These are phyloP conservation scores for Pythium brassicae DNA, from an alignment of 352 stramenopile species.

Conservation along the genomic window DNA sequence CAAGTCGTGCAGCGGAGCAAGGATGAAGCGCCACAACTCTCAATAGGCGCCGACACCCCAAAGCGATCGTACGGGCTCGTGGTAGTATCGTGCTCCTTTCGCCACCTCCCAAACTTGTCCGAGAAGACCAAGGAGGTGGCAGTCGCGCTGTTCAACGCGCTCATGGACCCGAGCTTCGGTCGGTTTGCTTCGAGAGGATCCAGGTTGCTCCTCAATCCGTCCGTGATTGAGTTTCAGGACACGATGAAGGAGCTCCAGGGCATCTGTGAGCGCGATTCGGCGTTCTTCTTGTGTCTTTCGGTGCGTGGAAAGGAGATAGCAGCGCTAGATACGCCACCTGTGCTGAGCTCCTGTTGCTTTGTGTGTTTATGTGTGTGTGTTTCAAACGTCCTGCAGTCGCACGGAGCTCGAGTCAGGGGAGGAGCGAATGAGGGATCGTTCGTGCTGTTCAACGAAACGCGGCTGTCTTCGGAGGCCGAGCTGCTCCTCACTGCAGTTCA, in stretches of 20 bases:
- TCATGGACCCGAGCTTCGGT: constrained; percentile 48
- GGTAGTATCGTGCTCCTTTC: constrained; percentile 47
- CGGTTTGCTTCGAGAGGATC: constrained; percentile 43
- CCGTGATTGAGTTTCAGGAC: constrained; percentile 77
- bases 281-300: constrained; percentile 63
- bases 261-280: constrained; percentile 32
- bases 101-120: constrained; percentile 43
- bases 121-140: constrained; percentile 59
- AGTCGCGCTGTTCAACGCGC: constrained; percentile 40
- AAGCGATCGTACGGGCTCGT: constrained; percentile 41
- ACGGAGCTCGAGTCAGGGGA: constrained; percentile 53
- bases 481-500: constrained; percentile 60
- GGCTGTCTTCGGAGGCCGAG: constrained; percentile 66
- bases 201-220: constrained; percentile 74
- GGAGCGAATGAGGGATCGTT: constrained; percentile 63
- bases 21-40: not conserved
- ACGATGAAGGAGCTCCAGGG: constrained; percentile 56
- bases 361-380: no score
- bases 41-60: not conserved
- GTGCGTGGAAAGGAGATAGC: constrained; percentile 19
- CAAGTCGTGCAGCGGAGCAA: not conserved
- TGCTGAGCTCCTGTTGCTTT: not conserved
- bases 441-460: constrained; percentile 63
- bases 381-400: constrained; percentile 30
- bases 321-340: not conserved